phyloP scores from a whole-genome alignment of 1,284 basidiomycete genomes.

The Pyrrhoderma lamaoense region DNA sequence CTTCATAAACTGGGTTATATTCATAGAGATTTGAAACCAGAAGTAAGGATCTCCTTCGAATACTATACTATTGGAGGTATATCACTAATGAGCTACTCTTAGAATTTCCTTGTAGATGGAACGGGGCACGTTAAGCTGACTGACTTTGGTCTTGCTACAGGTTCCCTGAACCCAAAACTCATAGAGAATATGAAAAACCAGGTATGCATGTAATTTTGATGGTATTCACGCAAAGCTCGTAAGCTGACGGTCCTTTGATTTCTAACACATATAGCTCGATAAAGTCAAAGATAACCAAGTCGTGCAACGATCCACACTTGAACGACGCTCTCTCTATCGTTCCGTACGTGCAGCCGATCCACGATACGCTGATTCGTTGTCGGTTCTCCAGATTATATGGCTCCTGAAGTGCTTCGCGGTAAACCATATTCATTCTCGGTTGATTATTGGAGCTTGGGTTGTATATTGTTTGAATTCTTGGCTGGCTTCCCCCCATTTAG shows the following conservation, averaged over 20 bases:
- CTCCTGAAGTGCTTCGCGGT: constrained; percentile 88
- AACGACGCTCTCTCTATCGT: constrained; percentile 92
- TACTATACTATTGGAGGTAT: constrained; percentile 4
- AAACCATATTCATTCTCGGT: constrained; percentile 94
- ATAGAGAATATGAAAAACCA: constrained; percentile 94
- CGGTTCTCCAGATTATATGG: constrained; percentile 97
- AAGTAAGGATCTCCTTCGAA: constrained; percentile 50
- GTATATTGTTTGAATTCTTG: constrained; percentile 98
- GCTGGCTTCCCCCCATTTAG: constrained; percentile 97
- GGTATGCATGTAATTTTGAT: constrained; percentile 37
- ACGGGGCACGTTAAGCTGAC: constrained; percentile 97
- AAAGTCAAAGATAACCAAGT: constrained; percentile 93
- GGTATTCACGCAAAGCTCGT: constrained; percentile 6
- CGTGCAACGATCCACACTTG: constrained; percentile 88
- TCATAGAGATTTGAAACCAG: constrained; percentile 96
- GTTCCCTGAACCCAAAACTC: constrained; percentile 89
- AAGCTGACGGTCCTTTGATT: neutral
- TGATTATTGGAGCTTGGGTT: constrained; percentile 98
- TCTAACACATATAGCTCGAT: constrained; percentile 58
- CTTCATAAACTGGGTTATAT: constrained; percentile 94
- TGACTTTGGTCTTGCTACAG: constrained; percentile 97
- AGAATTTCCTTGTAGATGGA: constrained; percentile 97
- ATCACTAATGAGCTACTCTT: neutral
- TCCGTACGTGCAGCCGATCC: constrained; percentile 88
- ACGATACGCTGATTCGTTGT: constrained; percentile 95